Evolutionary conservation across 2,329 filamentous ascomycete species (phyloP).

Genomic region (Tolypocladium ovalisporum): DNA sequence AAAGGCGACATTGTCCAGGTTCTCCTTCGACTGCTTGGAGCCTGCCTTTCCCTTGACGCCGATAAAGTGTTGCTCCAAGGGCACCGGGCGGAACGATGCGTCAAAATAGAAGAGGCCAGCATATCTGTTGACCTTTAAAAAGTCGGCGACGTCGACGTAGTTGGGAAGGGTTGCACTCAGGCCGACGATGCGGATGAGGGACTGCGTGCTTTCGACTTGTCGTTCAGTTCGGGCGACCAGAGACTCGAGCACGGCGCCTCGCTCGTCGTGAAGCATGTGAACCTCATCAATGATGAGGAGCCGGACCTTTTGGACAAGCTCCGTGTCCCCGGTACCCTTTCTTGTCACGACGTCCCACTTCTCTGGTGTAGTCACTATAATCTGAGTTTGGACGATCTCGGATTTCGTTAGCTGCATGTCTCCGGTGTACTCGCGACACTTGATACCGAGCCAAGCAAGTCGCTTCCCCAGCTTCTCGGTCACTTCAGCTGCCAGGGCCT

Average conservation of each 20-base stretch:
- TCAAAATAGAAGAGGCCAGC: slow-evolving; percentile 96
- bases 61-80: slow-evolving; percentile 93
- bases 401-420: slow-evolving; percentile 98
- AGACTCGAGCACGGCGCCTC: slow-evolving; percentile 91
- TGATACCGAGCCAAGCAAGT: slow-evolving; percentile 85
- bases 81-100: slow-evolving; percentile 87
- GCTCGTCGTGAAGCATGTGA: slow-evolving; percentile 97
- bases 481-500: slow-evolving; percentile 90
- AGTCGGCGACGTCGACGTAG: slow-evolving; percentile 93
- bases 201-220: slow-evolving; percentile 97
- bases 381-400: slow-evolving; percentile 91
- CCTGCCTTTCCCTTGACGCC: slow-evolving; percentile 88
- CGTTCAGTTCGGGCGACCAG: slow-evolving; percentile 89
- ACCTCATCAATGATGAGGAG: slow-evolving; percentile 97
- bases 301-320: slow-evolving; percentile 93
- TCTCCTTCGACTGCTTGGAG: slow-evolving; percentile 72
- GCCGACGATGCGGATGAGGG: slow-evolving; percentile 89
- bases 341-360: slow-evolving; percentile 99
- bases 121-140: slow-evolving; percentile 88
- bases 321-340: slow-evolving; percentile 94
- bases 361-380: slow-evolving; percentile 96
- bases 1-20: slow-evolving; percentile 77
- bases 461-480: slow-evolving; percentile 89
- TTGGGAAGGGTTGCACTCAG: slow-evolving; percentile 94
- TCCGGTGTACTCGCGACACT: slow-evolving; percentile 87